A percentile compares a stretch with the other conserved stretches of the same genome.
These are phyloP conservation scores for Penicillium decumbens DNA, from an alignment of 2,329 filamentous ascomycete genomes.

Conservation along the genomic window DNA sequence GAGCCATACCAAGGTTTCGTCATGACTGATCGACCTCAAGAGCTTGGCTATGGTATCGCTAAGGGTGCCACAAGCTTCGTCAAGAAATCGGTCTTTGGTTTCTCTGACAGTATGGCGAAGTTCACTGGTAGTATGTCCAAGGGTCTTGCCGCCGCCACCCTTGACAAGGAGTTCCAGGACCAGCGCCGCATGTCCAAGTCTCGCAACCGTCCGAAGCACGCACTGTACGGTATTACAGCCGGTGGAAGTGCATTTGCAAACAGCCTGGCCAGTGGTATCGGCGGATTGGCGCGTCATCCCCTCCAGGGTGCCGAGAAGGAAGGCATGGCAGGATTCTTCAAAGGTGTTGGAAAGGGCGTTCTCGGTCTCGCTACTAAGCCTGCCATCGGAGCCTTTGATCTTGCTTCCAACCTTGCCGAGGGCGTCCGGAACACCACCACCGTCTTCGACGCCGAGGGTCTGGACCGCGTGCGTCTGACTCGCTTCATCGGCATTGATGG, in stretches of 20 bases:
- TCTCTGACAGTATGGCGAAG: constrained; percentile 96
- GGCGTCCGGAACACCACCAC: constrained; percentile 98
- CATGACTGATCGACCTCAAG: constrained; percentile 90
- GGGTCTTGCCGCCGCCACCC: constrained; percentile 85
- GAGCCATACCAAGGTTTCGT: constrained; percentile 98
- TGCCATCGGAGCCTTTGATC: constrained; percentile 91
- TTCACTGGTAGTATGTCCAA: constrained; percentile 97
- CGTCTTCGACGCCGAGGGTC: constrained; percentile 89
- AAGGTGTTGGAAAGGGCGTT: constrained; percentile 92
- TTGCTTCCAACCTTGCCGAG: constrained; percentile 94
- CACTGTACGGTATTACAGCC: constrained; percentile 89
- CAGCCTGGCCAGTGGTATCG: constrained; percentile 87
- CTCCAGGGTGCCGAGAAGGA: constrained; percentile 95
- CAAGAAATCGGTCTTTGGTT: constrained; percentile 97
- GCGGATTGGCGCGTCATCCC: constrained; percentile 86
- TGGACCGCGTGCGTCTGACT: constrained; percentile 89
- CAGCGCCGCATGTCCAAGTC: constrained; percentile 87
- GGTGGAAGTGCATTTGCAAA: constrained; percentile 93
- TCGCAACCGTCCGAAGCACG: constrained; percentile 93
- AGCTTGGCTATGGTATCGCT: constrained; percentile 89
- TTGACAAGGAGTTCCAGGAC: constrained; percentile 99
- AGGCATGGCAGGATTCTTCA: constrained; percentile 89
- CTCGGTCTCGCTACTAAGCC: constrained; percentile 95
- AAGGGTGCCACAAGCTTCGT: constrained; percentile 96
- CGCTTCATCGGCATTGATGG: constrained; percentile 90